Base-by-base conservation (phyloP, 306 rosid species). In the peach (Prunus persica) region DNA sequence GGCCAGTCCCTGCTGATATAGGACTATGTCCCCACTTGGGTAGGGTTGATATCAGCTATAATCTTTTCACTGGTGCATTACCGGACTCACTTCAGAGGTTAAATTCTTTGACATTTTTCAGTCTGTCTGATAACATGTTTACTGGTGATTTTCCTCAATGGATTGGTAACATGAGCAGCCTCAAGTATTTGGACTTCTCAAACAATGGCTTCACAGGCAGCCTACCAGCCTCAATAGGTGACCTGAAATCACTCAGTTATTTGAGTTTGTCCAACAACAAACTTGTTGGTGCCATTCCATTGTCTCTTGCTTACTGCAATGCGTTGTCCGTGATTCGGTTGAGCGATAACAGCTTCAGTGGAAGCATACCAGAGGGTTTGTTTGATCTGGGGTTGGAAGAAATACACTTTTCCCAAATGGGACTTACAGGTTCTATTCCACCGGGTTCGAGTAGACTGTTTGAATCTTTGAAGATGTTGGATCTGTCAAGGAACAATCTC, bases 371-470 rank as follows among this genome's bases (percentile, higher is more conserved):
- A 24, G 92, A 85, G 82, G 87, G 91, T n/a, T 67, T 95, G 84
- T 90, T 95, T 73, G 86, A 90, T 80, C 72, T 90, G 47, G 92
- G 95, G 18, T 83, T 92, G 84, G 87, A 86, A 79, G 93, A 88
- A 86, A 80, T 90, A 10, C 93, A 92, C 76, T 72, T 94, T 28
- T 87, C 98, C 3, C 65, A 81, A 19, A 94, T 89, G 82, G 80
- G 79, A 45, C 72, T 94, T 11, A 46, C 45, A 4, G 96, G 98
- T 56, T 71, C 86, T n/a, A 83, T 94, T 62, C 96, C 96, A 46
- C 50, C 74, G 10, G 95, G 90, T 25, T 89, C 96, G 54, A 82
- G 87, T 65, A 81, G 80, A 61, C 71, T 93, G 28, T 89, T 85
- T 18, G 93, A 89, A 80, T 84, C 81, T 68, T 89, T 93, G 6